Conservation (phyloP, 140 eudicot genomes). For the Stevia rebaudiana region DNA sequence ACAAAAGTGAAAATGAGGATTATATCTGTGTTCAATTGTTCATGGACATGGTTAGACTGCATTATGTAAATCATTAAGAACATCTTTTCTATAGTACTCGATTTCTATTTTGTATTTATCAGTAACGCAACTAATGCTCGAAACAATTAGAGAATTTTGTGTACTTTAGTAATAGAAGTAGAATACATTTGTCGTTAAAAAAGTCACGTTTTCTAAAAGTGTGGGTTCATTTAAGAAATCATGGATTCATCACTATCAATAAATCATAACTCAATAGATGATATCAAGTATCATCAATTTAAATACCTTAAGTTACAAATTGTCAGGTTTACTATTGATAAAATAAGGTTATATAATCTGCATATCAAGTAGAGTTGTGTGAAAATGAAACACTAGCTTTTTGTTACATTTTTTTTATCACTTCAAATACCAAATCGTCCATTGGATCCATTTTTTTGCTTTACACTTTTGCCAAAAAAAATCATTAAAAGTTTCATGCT, state of each 20-base stretch:
- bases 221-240: too few species aligned
- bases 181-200: too few species aligned
- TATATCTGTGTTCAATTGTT: too few species aligned
- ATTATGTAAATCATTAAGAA: background rate
- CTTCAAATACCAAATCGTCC: background rate
- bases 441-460: slow-evolving; percentile 22
- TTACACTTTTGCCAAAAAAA: slow-evolving; percentile 9
- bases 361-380: background rate
- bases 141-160: too few species aligned
- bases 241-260: background rate
- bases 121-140: too few species aligned
- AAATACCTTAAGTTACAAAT: background rate
- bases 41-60: too few species aligned
- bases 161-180: too few species aligned
- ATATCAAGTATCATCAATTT: background rate
- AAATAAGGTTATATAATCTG: background rate
- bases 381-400: background rate
- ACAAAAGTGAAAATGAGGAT: too few species aligned
- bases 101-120: too few species aligned
- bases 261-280: background rate
- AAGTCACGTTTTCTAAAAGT: too few species aligned
- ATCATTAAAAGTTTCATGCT: slow-evolving; percentile 15
- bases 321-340: background rate
- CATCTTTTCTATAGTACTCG: too few species aligned
- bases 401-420: too few species aligned